These are phyloP conservation scores for Penicillium bovifimosum DNA, from an alignment of 495 filamentous ascomycete genomes.

Conservation along the genomic window DNA sequence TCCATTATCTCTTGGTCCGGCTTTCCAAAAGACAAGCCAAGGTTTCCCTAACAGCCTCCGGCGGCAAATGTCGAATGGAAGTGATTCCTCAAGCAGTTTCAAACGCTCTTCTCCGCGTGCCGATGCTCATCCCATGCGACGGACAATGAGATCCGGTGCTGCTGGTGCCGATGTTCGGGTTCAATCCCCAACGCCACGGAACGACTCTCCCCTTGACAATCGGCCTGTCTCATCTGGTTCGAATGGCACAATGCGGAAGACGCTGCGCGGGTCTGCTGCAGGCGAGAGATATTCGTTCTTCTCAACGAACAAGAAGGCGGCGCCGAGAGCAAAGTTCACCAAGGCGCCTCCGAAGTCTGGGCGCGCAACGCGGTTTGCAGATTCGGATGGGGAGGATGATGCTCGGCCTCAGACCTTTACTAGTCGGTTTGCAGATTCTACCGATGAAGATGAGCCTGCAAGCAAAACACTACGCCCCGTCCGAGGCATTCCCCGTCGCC, in stretches of 20 bases:
- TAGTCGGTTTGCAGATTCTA: slow-evolving; percentile 78
- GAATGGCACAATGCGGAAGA: slow-evolving; percentile 41
- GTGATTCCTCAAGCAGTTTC: slow-evolving; percentile 61
- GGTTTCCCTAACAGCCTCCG: slow-evolving; percentile 13
- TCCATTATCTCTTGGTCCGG: slow-evolving; percentile 27
- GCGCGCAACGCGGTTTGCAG: slow-evolving; percentile 47
- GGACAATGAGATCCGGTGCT: slow-evolving; percentile 46
- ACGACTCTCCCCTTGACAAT: slow-evolving; percentile 27
- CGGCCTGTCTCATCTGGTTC: slow-evolving; percentile 32
- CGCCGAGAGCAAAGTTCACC: slow-evolving; percentile 28
- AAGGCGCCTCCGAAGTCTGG: slow-evolving; percentile 15
- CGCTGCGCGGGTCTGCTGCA: slow-evolving; percentile 40
- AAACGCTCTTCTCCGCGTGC: slow-evolving; percentile 38
- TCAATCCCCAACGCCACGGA: slow-evolving; percentile 24
- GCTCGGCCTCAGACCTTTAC: slow-evolving; percentile 39
- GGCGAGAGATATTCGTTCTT: slow-evolving; percentile 42
- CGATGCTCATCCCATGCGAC: slow-evolving; percentile 47
- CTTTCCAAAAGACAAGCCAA: slow-evolving; percentile 7
- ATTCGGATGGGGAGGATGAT: slow-evolving; percentile 65
- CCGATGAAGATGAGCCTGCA: slow-evolving; percentile 58
- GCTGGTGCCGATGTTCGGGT: slow-evolving; percentile 9
- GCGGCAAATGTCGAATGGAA: slow-evolving; percentile 46
- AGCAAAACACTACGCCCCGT: slow-evolving; percentile 49
- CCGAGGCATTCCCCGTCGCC: slow-evolving; percentile 56
- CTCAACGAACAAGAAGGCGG: slow-evolving; percentile 41